phyloP scores from a whole-genome alignment of 495 filamentous ascomycete genomes.

The Podospora sp. region DNA sequence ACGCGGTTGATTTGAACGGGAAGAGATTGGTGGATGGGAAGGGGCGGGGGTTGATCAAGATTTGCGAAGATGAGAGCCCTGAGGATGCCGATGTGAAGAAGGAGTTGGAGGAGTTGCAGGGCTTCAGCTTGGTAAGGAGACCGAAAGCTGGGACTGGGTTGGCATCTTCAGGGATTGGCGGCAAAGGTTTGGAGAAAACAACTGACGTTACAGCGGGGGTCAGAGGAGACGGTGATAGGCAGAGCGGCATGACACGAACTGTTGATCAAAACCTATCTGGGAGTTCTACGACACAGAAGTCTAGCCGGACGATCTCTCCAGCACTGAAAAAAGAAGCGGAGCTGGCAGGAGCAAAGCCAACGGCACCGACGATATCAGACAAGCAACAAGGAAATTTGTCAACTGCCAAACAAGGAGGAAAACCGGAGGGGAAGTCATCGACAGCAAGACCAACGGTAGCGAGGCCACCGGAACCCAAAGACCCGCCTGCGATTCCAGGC shows the following conservation, averaged over 20 bases:
- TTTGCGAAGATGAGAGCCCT: constrained; percentile 71
- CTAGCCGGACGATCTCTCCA: too few species aligned
- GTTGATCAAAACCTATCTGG: too few species aligned
- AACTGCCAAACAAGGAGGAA: background rate
- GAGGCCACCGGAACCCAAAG: background rate
- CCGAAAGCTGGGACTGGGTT: background rate
- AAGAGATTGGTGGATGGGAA: constrained; percentile 60
- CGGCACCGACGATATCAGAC: too few species aligned
- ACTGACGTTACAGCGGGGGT: background rate
- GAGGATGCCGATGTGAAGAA: constrained; percentile 60
- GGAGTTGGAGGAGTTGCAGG: constrained; percentile 62
- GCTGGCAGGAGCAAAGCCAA: too few species aligned
- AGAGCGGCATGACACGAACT: too few species aligned
- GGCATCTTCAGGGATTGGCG: background rate
- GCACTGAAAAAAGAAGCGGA: too few species aligned
- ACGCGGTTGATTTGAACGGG: constrained; percentile 60
- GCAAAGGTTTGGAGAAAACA: background rate
- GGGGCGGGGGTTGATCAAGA: constrained; percentile 64
- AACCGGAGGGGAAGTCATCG: constrained; percentile 4
- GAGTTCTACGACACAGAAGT: too few species aligned
- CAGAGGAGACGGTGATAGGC: constrained; percentile 8
- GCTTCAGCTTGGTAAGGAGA: constrained; percentile 20
- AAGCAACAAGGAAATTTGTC: background rate
- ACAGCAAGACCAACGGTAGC: background rate
- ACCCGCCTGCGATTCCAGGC: background rate